These are phyloP conservation scores for Lactarius hatsudake DNA, from an alignment of 768 basidiomycete genomes.

Conservation along the genomic window DNA sequence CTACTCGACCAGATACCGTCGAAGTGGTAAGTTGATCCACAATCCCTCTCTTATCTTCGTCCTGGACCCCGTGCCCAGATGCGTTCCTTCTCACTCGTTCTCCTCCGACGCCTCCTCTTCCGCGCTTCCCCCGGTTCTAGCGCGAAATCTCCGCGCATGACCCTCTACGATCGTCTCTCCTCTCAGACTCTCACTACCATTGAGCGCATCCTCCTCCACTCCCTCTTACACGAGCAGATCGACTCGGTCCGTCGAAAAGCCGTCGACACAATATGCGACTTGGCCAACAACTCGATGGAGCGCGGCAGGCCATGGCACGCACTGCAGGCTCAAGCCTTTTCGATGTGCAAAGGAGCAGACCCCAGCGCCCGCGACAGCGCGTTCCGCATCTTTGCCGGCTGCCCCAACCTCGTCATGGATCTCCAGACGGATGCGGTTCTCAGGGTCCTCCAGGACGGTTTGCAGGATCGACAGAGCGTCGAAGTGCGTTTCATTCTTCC, in stretches of 20 bases:
- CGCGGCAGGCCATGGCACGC: conserved; percentile 82
- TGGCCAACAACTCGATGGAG: conserved; percentile 71
- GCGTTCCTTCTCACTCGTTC: conserved; percentile 81
- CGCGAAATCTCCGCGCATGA: conserved; percentile 42
- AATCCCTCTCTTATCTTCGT: background rate
- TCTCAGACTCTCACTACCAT: conserved; percentile 61
- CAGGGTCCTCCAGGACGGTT: conserved; percentile 60
- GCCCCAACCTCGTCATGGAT: conserved; percentile 74
- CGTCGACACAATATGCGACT: conserved; percentile 72
- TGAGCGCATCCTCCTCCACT: conserved; percentile 69
- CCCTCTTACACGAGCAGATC: conserved; percentile 59
- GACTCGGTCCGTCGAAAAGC: conserved; percentile 62
- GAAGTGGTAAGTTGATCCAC: conserved; percentile 60
- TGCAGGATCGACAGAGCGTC: conserved; percentile 63
- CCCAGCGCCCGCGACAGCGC: conserved; percentile 41
- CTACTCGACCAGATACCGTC: conserved; percentile 64
- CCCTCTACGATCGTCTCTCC: conserved; percentile 76
- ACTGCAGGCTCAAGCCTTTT: conserved; percentile 67
- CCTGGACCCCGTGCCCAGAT: conserved; percentile 45
- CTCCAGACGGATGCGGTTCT: conserved; percentile 69
- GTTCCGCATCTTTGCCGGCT: conserved; percentile 68
- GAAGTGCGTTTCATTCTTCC: conserved; percentile 45
- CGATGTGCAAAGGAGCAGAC: conserved; percentile 49
- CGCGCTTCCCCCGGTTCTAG: conserved; percentile 46
- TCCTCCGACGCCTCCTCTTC: conserved; percentile 76